Conservation (phyloP, 257 asterid species). For the Leptodermis oblonga region DNA sequence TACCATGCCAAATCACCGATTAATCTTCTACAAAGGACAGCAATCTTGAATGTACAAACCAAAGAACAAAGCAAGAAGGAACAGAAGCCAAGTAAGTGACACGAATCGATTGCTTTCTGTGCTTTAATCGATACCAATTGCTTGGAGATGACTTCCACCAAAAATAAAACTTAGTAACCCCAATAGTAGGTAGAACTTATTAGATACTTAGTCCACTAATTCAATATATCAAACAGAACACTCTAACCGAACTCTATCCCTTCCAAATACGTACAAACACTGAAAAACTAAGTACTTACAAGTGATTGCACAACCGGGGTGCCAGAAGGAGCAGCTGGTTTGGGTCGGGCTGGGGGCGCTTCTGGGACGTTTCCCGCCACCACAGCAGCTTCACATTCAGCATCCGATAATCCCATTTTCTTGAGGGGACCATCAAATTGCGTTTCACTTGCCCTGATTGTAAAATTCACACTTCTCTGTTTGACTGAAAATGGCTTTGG, state of each 20-base stretch:
- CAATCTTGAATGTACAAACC: neutral
- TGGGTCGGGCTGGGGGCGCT: slow-evolving; percentile 79
- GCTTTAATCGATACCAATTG: too few relatives aligned
- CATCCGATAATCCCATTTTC: slow-evolving; percentile 56
- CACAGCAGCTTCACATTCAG: slow-evolving; percentile 82
- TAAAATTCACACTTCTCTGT: slow-evolving; percentile 16
- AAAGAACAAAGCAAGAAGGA: neutral
- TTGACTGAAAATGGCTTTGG: slow-evolving; percentile 1
- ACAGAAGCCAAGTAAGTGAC: too few relatives aligned
- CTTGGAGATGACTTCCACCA: too few relatives aligned
- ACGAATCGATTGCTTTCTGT: too few relatives aligned
- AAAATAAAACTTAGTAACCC: neutral
- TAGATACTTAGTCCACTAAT: too few relatives aligned
- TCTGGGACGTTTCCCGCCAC: slow-evolving; percentile 82
- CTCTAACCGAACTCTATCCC: neutral
- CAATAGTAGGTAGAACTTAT: neutral
- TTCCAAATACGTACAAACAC: neutral
- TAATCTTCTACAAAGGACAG: neutral
- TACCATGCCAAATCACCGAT: neutral
- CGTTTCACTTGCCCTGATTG: slow-evolving; percentile 40
- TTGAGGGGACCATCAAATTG: slow-evolving; percentile 30
- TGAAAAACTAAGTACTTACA: slow-evolving; percentile 36
- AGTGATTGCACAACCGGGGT: slow-evolving; percentile 62
- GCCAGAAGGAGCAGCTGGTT: slow-evolving; percentile 70
- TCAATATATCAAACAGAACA: neutral